Evolutionary conservation across 169 alveolate species (phyloP), one percentile per base, ranked within the genome.

Genomic region (Cryptosporidium felis): DNA sequence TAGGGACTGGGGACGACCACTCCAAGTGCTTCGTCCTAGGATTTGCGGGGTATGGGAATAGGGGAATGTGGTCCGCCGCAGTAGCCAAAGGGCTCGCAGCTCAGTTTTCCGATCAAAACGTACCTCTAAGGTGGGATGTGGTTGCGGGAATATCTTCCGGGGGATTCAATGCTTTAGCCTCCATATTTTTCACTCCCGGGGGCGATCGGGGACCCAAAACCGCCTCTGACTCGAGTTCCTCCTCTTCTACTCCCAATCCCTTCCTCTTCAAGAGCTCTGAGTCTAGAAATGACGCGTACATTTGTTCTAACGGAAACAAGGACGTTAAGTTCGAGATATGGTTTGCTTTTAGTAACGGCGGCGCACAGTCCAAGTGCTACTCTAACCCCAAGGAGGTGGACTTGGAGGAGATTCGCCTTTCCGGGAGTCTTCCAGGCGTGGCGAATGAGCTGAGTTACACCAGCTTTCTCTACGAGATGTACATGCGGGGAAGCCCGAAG

Each of bases 11-110:
- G 2, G 56, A 58, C 30, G 85, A 74, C 61, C 46, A 49, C 28
- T 74, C 85, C 23, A 74, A 74, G 42, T 74, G 85, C 32, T 74
- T 74, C 28, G 56, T 74, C 26, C 34, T 74, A 4, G 85, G 85
- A 5, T 74, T 51, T 53, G 30, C 85, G 18, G 85, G 85, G 12
- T 53, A 53, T 53, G 85, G 85, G 23, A 74, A 74, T 53, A 49
- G 85, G 26, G 85, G 85, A 21, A 74, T 74, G 59, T 74, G 85
- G 85, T 53, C 85, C 26, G 85, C 85, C 51, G 63, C 85, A 9
- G 85, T 56, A 16, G 85, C 85, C 9, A 74, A 56, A n/a, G 85
- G 85, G 9, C 59, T 74, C 18, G 85, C 85, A 40, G 32, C 66
- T 5, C 85, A 74, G 56, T 74, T 74, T 36, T 74, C 28, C 42